Evolutionary conservation across 495 filamentous ascomycete species (phyloP).

Genomic region (Apodospora peruviana): DNA sequence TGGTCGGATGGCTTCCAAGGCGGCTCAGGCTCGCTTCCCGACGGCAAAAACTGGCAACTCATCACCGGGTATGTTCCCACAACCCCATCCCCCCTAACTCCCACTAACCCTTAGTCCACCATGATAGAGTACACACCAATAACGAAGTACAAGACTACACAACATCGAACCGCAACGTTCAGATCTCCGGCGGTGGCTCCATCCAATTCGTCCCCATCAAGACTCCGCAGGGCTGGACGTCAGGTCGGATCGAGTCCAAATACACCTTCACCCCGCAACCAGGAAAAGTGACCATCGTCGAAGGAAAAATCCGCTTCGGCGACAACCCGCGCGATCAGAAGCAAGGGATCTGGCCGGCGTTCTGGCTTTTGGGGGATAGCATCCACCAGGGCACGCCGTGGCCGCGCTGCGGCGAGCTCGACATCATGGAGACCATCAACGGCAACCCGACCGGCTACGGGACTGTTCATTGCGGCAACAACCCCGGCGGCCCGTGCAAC

Average conservation of each 20-base stretch:
- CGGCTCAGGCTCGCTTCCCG: constrained; percentile 13
- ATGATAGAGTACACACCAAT: constrained; percentile 32
- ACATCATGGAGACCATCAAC: constrained; percentile 49
- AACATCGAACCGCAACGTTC: constrained; percentile 35
- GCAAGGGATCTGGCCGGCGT: constrained; percentile 50
- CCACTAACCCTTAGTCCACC: neutral
- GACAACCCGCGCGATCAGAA: constrained; percentile 21
- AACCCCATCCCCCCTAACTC: neutral
- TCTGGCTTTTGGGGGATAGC: constrained; percentile 48
- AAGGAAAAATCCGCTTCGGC: constrained; percentile 39
- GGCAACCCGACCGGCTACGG: constrained; percentile 38
- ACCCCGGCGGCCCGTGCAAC: constrained; percentile 38
- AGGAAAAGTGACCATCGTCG: constrained; percentile 34
- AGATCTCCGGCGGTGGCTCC: constrained; percentile 41
- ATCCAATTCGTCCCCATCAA: constrained; percentile 41
- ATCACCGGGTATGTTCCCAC: constrained; percentile 22
- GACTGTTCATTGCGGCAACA: constrained; percentile 43
- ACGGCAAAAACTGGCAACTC: constrained; percentile 30
- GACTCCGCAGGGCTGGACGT: constrained; percentile 40
- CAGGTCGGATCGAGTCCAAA: constrained; percentile 43
- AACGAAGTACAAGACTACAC: constrained; percentile 42
- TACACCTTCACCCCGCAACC: constrained; percentile 33
- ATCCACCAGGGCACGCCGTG: constrained; percentile 44
- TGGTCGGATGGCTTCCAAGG: constrained; percentile 26
- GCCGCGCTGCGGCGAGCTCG: constrained; percentile 47